Evolutionary conservation across 2,329 filamentous ascomycete species (phyloP).

Genomic region (Colletotrichum destructivum): DNA sequence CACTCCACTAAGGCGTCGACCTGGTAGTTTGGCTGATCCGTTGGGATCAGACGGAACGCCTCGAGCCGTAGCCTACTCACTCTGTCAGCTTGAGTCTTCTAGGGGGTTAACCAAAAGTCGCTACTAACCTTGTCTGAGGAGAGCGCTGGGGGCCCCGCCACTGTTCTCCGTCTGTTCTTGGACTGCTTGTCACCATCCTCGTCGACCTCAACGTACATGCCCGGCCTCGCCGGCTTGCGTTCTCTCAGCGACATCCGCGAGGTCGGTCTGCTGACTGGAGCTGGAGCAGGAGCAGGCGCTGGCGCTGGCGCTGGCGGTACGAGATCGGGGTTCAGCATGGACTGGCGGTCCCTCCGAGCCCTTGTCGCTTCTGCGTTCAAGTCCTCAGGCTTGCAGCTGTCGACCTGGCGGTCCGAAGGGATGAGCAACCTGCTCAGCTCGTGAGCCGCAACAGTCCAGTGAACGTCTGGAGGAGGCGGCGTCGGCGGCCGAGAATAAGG

Average conservation of each 20-base stretch:
- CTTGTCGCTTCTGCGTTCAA: constrained; percentile 79
- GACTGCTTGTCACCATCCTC: constrained; percentile 56
- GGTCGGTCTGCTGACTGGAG: constrained; percentile 61
- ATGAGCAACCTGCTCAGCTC: constrained; percentile 88
- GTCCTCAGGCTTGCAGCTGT: constrained; percentile 84
- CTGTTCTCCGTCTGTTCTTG: constrained; percentile 73
- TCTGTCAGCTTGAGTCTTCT: constrained; percentile 37
- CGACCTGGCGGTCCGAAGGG: constrained; percentile 80
- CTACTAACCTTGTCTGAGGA: constrained; percentile 59
- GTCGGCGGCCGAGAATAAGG: constrained; percentile 64
- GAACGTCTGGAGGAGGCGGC: constrained; percentile 84
- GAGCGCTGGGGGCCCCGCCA: constrained; percentile 66
- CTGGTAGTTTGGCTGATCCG: constrained; percentile 51
- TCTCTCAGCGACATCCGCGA: constrained; percentile 80
- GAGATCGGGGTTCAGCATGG: constrained; percentile 59
- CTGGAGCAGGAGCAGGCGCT: constrained; percentile 40
- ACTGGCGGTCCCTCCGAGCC: constrained; percentile 75
- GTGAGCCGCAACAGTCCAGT: constrained; percentile 87
- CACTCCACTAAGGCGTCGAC: constrained; percentile 66
- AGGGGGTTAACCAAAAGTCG: neutral
- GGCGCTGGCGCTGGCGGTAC: constrained; percentile 49
- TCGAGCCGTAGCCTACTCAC: constrained; percentile 52
- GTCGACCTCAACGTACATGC: constrained; percentile 68
- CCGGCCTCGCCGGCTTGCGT: constrained; percentile 72
- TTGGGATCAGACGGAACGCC: constrained; percentile 47